These are phyloP conservation scores for Gossypioides kirkii DNA, from an alignment of 345 rosid species.

Conservation along the genomic window DNA sequence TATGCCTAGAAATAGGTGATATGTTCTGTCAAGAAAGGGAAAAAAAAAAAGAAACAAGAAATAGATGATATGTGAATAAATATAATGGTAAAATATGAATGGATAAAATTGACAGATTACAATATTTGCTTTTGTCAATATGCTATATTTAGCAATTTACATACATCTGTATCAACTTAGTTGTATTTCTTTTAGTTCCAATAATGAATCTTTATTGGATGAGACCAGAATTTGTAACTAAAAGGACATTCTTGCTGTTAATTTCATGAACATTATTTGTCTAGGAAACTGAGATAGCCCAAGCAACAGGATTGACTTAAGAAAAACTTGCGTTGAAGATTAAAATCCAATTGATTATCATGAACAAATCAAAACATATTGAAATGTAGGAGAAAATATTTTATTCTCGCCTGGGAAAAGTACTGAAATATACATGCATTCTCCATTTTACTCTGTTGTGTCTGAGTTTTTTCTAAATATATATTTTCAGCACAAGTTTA, in stretches of 20 bases:
- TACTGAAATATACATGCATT: neutral
- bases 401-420: neutral
- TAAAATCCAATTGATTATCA: neutral
- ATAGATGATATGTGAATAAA: neutral
- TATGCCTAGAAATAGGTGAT: neutral
- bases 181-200: neutral
- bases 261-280: neutral
- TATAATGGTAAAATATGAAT: neutral
- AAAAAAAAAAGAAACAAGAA: no score
- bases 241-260: neutral
- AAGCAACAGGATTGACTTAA: neutral
- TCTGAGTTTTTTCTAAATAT: neutral
- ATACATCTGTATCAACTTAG: neutral
- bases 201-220: neutral
- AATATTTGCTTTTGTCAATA: neutral
- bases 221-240: neutral
- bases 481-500: neutral
- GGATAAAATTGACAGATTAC: neutral
- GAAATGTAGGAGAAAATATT: neutral
- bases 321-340: neutral
- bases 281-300: neutral
- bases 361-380: neutral
- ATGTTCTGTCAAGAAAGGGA: neutral
- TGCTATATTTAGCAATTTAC: neutral
- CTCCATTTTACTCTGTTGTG: neutral